These are phyloP conservation scores for Oryza coarctata DNA, from an alignment of 176 grass and related monocot species.

Conservation along the genomic window DNA sequence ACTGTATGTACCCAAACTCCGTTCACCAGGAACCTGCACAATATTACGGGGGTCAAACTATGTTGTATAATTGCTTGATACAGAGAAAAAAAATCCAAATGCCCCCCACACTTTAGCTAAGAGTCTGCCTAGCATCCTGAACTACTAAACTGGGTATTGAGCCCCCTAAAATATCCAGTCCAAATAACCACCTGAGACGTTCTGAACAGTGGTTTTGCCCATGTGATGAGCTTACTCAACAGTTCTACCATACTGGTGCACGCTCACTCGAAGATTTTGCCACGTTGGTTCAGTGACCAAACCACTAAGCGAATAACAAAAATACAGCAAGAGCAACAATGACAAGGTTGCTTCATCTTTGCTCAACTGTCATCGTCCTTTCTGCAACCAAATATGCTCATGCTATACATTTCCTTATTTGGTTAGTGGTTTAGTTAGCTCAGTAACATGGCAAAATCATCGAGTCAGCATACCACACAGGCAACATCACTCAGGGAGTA, in stretches of 20 bases:
- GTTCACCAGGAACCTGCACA: conserved; percentile 86
- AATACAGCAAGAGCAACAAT: neutral
- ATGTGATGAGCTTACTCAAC: neutral
- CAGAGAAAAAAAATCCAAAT: neutral
- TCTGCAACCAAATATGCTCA: neutral
- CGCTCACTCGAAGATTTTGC: neutral
- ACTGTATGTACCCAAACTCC: conserved; percentile 91
- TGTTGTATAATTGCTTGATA: conserved; percentile 23
- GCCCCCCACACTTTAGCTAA: too few species aligned
- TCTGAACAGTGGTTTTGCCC: neutral
- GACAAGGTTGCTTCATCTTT: neutral
- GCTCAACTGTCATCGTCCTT: neutral
- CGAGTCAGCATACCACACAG: too few species aligned
- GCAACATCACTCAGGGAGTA: neutral
- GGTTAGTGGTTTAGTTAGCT: too few species aligned
- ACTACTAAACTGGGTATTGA: neutral
- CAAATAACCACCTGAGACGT: neutral
- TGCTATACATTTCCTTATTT: too few species aligned
- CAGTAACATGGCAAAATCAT: too few species aligned
- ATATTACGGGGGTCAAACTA: conserved; percentile 28
- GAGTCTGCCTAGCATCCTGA: too few species aligned
- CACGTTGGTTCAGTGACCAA: neutral
- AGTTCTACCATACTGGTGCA: too few species aligned
- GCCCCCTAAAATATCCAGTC: neutral
- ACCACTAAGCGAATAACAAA: neutral